These are phyloP conservation scores for Xanthoconium purpureum DNA, from an alignment of 768 basidiomycete genomes.

Conservation along the genomic window DNA sequence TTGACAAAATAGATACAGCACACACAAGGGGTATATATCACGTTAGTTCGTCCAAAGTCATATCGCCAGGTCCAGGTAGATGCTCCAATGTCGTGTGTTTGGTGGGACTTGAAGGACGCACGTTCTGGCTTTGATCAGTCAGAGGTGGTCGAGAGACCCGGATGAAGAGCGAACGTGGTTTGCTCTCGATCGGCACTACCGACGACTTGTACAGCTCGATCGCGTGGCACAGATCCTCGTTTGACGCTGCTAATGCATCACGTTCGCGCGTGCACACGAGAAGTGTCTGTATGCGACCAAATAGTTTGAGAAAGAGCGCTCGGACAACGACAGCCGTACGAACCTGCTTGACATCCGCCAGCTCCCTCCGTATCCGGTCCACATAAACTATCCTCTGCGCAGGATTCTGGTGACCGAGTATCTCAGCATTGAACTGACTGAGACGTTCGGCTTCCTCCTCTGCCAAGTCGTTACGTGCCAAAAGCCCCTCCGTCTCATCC, in stretches of 20 bases:
- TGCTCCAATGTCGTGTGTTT: slow-evolving; percentile 29
- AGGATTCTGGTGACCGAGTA: slow-evolving; percentile 80
- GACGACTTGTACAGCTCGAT: slow-evolving; percentile 62
- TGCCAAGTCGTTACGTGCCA: slow-evolving; percentile 70
- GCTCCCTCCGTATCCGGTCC: slow-evolving; percentile 75
- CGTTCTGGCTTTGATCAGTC: slow-evolving; percentile 41
- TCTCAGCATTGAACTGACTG: slow-evolving; percentile 80
- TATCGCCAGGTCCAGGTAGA: slow-evolving; percentile 42
- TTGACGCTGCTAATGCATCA: slow-evolving; percentile 42
- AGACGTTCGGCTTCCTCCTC: slow-evolving; percentile 77
- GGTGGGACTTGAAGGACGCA: slow-evolving; percentile 11
- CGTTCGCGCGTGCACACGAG: slow-evolving; percentile 45
- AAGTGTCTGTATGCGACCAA: slow-evolving; percentile 41
- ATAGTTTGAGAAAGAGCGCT: background rate
- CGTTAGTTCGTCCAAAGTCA: slow-evolving; percentile 50
- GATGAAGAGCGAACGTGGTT: slow-evolving; percentile 50
- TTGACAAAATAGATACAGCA: slow-evolving; percentile 16
- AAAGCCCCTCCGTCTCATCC: slow-evolving; percentile 61
- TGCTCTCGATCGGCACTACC: slow-evolving; percentile 44
- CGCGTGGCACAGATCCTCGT: slow-evolving; percentile 50
- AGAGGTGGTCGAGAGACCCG: slow-evolving; percentile 48
- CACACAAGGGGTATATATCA: slow-evolving; percentile 13
- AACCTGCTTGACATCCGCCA: slow-evolving; percentile 80
- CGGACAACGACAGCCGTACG: slow-evolving; percentile 23
- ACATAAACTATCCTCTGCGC: slow-evolving; percentile 86